phyloP scores from a whole-genome alignment of 192 early-diverging fungal species.

The Dispira parvispora region DNA sequence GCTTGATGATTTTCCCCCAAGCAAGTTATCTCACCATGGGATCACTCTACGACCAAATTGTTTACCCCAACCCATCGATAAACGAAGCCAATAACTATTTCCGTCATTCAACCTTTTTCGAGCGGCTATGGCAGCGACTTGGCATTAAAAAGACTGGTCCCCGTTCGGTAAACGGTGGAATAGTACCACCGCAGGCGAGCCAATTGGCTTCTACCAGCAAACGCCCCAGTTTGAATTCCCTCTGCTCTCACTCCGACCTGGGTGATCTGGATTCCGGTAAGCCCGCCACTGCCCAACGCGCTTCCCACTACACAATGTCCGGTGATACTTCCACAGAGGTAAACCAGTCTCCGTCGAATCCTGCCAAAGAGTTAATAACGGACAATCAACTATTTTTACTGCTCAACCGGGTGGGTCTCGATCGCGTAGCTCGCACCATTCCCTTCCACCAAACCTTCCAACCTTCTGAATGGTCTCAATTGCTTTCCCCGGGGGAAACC shows the following conservation, averaged over 20 bases:
- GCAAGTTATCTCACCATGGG: conserved; percentile 41
- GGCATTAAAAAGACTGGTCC: not conserved
- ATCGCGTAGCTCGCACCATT: conserved; percentile 8
- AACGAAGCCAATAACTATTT: not conserved
- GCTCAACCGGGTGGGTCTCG: conserved; percentile 2
- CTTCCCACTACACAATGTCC: not conserved
- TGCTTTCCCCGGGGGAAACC: conserved; percentile 62
- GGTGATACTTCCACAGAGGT: not conserved
- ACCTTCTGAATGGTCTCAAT: conserved; percentile 38
- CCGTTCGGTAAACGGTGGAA: not conserved
- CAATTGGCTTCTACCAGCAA: not conserved
- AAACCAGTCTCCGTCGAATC: not conserved
- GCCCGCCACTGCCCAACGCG: not conserved
- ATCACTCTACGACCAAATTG: conserved; percentile 43
- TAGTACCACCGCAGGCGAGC: not conserved
- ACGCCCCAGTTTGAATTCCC: not conserved
- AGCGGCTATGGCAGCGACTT: not conserved
- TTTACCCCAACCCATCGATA: conserved; percentile 28
- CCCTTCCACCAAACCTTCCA: conserved; percentile 19
- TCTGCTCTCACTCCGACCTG: no score
- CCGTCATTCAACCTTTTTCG: not conserved
- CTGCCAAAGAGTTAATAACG: not conserved
- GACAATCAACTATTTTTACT: not conserved
- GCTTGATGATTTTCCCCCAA: conserved; percentile 55
- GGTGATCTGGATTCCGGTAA: not conserved